A percentile compares a stretch with the other conserved stretches of the same genome.
Evolutionary conservation across 1,139 yeast genomes (phyloP).

Genomic region (Suhomyces bribrorum): DNA sequence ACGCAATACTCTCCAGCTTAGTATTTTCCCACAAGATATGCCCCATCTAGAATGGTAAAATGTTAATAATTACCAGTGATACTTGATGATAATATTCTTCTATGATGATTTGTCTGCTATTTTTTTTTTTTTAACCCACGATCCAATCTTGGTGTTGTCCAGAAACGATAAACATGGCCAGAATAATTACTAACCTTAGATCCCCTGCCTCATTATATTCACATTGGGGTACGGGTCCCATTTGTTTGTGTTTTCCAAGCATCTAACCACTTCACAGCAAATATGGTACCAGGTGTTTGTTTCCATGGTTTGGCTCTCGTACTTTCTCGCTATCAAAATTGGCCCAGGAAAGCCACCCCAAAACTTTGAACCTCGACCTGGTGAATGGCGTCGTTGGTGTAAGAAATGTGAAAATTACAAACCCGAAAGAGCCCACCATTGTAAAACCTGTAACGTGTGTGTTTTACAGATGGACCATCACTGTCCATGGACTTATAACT

Average conservation of each 20-base stretch:
- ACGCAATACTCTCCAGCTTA: no score
- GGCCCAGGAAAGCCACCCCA: constrained; percentile 62
- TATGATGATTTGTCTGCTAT: no score
- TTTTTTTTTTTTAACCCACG: no score
- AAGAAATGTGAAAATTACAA: constrained; percentile 63
- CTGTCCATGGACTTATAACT: constrained; percentile 82
- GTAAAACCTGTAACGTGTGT: constrained; percentile 62
- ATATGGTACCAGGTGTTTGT: constrained; percentile 50
- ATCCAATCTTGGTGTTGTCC: no score
- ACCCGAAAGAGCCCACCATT: constrained; percentile 82
- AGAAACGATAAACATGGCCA: no score
- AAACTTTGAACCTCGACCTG: constrained; percentile 34
- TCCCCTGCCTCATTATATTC: constrained; percentile 66
- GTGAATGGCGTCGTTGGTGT: constrained; percentile 63
- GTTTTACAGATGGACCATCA: constrained; percentile 85
- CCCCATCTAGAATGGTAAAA: no score
- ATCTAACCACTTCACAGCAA: constrained; percentile 43
- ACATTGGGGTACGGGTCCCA: constrained; percentile 67
- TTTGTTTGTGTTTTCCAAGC: constrained; percentile 52
- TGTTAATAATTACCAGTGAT: no score
- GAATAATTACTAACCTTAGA: constrained; percentile 38
- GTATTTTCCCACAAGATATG: no score
- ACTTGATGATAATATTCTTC: no score
- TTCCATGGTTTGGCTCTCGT: constrained; percentile 70
- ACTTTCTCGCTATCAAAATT: constrained; percentile 56